Conservation (phyloP, 2,329 filamentous ascomycete genomes). For the Ophiostoma sp. region DNA sequence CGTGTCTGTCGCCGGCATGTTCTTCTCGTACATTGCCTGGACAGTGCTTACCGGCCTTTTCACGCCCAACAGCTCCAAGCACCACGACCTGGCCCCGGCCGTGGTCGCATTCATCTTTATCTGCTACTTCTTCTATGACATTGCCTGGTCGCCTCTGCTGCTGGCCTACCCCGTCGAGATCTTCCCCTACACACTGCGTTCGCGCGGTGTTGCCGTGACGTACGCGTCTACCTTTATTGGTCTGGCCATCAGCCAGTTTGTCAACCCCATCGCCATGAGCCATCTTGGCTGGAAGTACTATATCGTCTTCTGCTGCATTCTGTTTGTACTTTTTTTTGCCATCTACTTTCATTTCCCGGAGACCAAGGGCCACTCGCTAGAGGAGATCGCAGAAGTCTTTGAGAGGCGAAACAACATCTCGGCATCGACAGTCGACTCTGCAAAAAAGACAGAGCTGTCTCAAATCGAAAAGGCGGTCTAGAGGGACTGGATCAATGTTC, state of each 20-base stretch:
- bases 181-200: constrained; percentile 20
- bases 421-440: background rate
- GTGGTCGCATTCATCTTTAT: constrained; percentile 36
- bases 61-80: constrained; percentile 23
- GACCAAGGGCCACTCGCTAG: background rate
- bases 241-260: constrained; percentile 18
- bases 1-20: constrained; percentile 36
- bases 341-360: background rate
- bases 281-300: constrained; percentile 37
- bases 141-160: constrained; percentile 12
- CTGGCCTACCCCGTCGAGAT: constrained; percentile 20
- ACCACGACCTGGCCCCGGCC: constrained; percentile 27
- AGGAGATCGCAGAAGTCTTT: background rate
- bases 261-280: constrained; percentile 28
- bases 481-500: background rate
- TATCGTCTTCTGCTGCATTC: background rate
- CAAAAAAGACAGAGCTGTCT: background rate
- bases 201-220: constrained; percentile 17
- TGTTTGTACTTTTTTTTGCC: background rate
- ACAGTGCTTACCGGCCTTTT: constrained; percentile 31
- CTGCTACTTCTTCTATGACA: constrained; percentile 36
- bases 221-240: background rate
- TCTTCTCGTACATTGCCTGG: constrained; percentile 31
- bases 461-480: background rate
- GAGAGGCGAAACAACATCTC: background rate